Evolutionary conservation across 2,329 filamentous ascomycete genomes (phyloP).

Genomic region (Trichoderma breve): DNA sequence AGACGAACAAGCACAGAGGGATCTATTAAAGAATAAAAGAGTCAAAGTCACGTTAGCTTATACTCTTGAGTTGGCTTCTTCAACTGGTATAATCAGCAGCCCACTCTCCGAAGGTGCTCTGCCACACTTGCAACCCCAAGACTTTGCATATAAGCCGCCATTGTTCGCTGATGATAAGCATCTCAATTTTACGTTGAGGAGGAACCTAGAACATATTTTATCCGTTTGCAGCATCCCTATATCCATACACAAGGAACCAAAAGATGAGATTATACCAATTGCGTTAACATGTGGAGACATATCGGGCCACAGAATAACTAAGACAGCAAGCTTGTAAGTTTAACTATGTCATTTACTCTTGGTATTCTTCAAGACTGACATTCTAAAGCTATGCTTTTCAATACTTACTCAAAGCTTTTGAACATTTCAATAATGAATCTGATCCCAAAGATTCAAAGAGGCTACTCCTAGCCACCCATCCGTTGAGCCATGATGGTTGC

Average conservation of each 20-base stretch:
- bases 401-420: background rate
- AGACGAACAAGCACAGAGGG: no score
- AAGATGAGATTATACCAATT: background rate
- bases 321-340: background rate
- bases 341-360: fast-evolving
- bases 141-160: fast-evolving
- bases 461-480: background rate
- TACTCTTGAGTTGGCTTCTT: no score
- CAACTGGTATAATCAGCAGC: no score
- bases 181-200: background rate
- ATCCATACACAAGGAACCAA: fast-evolving
- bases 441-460: no score
- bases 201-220: background rate
- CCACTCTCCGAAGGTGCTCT: no score
- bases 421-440: background rate
- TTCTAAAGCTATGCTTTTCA: background rate
- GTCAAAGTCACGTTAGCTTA: no score
- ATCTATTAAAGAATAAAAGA: no score
- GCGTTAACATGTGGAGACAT: background rate
- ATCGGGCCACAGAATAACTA: background rate
- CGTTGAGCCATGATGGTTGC: fast-evolving
- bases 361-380: background rate
- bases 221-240: background rate
- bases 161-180: background rate
- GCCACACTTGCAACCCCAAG: no score